Evolutionary conservation across 805 yeast genomes (phyloP).

Genomic region (Myxozyma monticola): DNA sequence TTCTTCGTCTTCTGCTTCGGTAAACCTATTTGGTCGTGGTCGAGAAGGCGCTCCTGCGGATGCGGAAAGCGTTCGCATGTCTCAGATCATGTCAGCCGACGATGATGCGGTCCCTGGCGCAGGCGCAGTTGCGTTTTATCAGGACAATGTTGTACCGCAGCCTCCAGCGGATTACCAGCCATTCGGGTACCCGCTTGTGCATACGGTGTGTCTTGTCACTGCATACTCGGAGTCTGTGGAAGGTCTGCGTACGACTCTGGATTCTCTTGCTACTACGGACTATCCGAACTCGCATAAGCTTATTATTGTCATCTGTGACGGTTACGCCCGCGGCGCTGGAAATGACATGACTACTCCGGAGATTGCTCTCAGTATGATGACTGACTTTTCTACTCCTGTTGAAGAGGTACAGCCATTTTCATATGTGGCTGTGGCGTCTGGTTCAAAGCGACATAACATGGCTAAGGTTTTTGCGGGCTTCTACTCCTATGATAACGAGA

Average conservation of each 20-base stretch:
- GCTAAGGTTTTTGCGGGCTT: conserved; percentile 95
- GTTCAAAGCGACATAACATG: conserved; percentile 94
- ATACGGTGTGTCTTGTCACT: conserved; percentile 75
- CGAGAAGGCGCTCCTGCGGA: conserved; percentile 26
- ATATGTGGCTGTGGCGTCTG: conserved; percentile 94
- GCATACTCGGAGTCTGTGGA: conserved; percentile 92
- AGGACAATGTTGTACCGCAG: conserved; percentile 82
- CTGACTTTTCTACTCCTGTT: conserved; percentile 64
- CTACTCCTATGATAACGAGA: conserved; percentile 75
- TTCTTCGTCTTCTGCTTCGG: conserved; percentile 10
- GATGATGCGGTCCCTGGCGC: conserved; percentile 15
- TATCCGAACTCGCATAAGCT: conserved; percentile 94
- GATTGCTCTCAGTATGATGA: conserved; percentile 82
- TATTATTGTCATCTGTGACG: conserved; percentile 85
- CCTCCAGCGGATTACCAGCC: conserved; percentile 91
- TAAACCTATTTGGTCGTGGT: conserved; percentile 13
- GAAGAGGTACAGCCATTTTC: conserved; percentile 81
- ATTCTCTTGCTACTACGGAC: conserved; percentile 91
- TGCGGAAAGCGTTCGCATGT: conserved; percentile 15
- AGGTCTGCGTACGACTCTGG: conserved; percentile 83
- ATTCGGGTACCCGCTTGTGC: conserved; percentile 74
- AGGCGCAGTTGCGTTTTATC: conserved; percentile 34
- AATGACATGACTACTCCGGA: conserved; percentile 88
- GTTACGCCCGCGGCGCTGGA: conserved; percentile 91
- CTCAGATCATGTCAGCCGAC: conserved; percentile 10